phyloP scores from a whole-genome alignment of 2,329 filamentous ascomycete species.

The Sporothrix schenckii region DNA sequence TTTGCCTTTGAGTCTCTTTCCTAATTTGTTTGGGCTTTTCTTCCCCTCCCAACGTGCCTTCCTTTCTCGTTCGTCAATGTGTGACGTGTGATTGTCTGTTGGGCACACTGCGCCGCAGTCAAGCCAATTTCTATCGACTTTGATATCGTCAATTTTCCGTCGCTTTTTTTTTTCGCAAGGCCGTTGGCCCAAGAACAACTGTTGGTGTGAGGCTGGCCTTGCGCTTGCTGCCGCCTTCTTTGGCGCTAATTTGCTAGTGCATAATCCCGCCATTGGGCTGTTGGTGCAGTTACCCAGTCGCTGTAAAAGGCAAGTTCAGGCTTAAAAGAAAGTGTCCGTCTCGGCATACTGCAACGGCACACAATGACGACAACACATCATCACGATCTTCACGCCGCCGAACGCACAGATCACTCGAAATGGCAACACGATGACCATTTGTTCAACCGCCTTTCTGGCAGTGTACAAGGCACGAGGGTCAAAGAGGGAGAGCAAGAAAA shows the following conservation, averaged over 20 bases:
- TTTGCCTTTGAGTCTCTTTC: not conserved
- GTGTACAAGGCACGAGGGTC: not conserved
- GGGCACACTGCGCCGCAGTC: not conserved
- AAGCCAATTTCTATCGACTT: not conserved
- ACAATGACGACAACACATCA: not conserved
- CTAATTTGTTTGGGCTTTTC: not conserved
- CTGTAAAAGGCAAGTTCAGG: constrained; percentile 31
- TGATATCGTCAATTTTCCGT: not conserved
- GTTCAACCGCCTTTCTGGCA: not conserved
- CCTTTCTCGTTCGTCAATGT: not conserved
- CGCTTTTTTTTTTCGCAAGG: not conserved
- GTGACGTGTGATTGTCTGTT: not conserved
- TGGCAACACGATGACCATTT: not conserved
- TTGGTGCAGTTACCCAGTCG: not conserved
- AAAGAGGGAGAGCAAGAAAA: not conserved
- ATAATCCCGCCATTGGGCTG: not conserved
- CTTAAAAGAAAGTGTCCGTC: constrained; percentile 42
- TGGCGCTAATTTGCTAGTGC: constrained; percentile 14
- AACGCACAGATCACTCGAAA: constrained; percentile 9
- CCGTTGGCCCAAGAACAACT: not conserved
- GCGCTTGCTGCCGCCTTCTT: not conserved
- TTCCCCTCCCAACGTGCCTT: not conserved
- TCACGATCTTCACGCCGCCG: constrained; percentile 10
- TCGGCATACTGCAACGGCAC: not conserved
- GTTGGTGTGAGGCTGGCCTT: constrained; percentile 19